These are phyloP conservation scores for Rhododendron williamsianum DNA, from an alignment of 148 eudicot genomes.

Conservation along the genomic window DNA sequence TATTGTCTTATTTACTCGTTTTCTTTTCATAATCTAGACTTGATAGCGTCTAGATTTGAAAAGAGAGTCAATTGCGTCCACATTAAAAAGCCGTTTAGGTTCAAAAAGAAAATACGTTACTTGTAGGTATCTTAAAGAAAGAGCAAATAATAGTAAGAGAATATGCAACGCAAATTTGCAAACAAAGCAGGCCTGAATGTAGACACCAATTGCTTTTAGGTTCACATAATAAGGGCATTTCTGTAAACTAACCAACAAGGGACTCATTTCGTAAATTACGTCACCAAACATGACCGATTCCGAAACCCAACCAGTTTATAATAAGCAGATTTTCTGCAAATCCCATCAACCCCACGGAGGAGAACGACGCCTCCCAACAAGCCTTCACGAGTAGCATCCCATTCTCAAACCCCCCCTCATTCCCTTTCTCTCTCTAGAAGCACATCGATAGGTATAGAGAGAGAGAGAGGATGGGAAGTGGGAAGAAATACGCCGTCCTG, in stretches of 20 bases:
- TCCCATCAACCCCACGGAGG: neutral
- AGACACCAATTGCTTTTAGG: neutral
- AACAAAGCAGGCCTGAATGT: neutral
- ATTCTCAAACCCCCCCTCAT: neutral
- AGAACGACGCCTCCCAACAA: neutral
- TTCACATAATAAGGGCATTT: neutral
- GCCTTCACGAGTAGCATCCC: neutral
- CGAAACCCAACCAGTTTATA: neutral
- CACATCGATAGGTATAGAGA: neutral
- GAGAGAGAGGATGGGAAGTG: neutral
- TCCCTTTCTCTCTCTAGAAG: slow-evolving; percentile 1
- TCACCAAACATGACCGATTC: neutral
- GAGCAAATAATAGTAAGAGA: too few species aligned
- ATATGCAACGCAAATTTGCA: neutral
- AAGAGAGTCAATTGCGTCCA: neutral
- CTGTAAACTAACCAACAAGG: neutral
- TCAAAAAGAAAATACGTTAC: too few species aligned
- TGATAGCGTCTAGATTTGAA: neutral
- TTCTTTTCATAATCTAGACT: neutral
- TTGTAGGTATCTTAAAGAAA: too few species aligned
- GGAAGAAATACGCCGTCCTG: slow-evolving; percentile 52
- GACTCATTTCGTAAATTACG: neutral
- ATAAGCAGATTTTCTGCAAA: neutral
- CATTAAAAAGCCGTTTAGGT: neutral
- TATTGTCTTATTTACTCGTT: too few species aligned